These are phyloP conservation scores for Colletotrichum sp. DNA, from an alignment of 2,329 filamentous ascomycete species.

Conservation along the genomic window DNA sequence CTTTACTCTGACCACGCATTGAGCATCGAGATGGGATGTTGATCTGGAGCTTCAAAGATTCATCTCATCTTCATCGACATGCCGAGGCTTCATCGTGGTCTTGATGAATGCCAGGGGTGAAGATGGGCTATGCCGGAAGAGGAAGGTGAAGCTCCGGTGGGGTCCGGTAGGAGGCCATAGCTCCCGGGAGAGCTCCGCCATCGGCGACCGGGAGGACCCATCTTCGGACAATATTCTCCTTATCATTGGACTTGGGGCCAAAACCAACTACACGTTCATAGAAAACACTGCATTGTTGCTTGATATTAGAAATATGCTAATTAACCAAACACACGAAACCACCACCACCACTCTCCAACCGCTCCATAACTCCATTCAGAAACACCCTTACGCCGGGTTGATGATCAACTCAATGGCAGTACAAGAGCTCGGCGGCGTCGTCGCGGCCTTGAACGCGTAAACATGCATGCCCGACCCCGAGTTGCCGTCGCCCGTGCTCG, in stretches of 20 bases:
- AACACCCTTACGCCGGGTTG: background rate
- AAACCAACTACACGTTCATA: too few species aligned
- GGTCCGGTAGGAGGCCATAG: background rate
- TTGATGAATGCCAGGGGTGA: background rate
- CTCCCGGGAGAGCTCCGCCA: background rate
- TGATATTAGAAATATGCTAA: background rate
- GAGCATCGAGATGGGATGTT: background rate
- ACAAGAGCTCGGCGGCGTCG: background rate
- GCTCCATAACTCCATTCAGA: background rate
- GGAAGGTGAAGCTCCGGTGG: background rate
- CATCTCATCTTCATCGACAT: background rate
- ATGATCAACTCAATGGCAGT: background rate
- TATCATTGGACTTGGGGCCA: background rate
- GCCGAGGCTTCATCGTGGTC: background rate
- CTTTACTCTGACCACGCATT: background rate
- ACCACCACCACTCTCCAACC: background rate
- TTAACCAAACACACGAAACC: too few species aligned
- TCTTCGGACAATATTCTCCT: background rate
- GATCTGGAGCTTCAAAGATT: background rate
- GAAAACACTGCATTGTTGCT: accelerated
- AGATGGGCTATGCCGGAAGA: background rate
- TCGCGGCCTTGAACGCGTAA: background rate
- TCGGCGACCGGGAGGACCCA: background rate
- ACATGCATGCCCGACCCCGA: background rate
- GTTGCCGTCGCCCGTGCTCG: background rate